These are phyloP conservation scores for Melampsora americana DNA, from an alignment of 1,284 basidiomycete species.

Conservation along the genomic window DNA sequence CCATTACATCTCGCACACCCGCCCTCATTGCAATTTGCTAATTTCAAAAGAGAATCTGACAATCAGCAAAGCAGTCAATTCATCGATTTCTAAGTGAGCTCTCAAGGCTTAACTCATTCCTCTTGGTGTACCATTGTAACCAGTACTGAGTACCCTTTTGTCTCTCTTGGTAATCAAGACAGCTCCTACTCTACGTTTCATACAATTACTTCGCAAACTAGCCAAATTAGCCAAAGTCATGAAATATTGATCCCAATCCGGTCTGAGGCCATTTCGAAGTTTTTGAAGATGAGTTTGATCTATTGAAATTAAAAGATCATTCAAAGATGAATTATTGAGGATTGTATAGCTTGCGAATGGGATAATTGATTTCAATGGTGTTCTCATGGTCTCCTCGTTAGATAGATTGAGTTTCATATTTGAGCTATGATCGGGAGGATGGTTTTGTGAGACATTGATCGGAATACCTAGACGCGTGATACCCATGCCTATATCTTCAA, in stretches of 20 bases:
- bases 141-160: conserved; percentile 85
- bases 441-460: neutral
- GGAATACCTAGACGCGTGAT: neutral
- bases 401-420: neutral
- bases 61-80: conserved; percentile 65
- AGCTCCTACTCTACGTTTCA: conserved; percentile 92
- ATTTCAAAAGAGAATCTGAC: conserved; percentile 62
- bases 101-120: conserved; percentile 60
- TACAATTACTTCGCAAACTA: conserved; percentile 83
- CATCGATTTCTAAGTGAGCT: neutral
- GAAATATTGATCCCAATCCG: conserved; percentile 91
- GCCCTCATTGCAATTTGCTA: conserved; percentile 53
- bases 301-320: conserved; percentile 62
- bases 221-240: conserved; percentile 89
- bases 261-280: conserved; percentile 71
- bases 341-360: conserved; percentile 64
- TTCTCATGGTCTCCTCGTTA: neutral
- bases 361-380: conserved; percentile 33
- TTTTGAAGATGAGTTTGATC: conserved; percentile 67
- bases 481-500: neutral
- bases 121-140: conserved; percentile 96
- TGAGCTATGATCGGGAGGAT: neutral
- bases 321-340: conserved; percentile 64
- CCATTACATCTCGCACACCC: conserved; percentile 53
- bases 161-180: conserved; percentile 55